Base-by-base conservation (phyloP, 192 early-diverging fungal species). In the Linnemannia schmuckeri region DNA sequence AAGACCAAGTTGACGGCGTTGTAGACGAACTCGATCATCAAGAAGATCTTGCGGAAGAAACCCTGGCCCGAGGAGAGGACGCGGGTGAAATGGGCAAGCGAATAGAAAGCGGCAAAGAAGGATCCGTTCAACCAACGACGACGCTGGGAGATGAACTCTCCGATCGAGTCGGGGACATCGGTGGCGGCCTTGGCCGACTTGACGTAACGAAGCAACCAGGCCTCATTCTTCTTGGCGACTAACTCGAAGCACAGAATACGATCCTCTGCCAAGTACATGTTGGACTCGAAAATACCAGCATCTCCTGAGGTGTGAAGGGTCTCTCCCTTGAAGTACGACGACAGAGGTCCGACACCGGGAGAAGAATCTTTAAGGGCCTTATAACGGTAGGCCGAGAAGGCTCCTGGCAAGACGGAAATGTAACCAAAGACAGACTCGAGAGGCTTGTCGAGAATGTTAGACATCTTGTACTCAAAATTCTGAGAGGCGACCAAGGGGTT, bases 391-490 rank as follows among this genome's bases (percentile, higher is more conserved):
- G 97, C 97, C 0, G 97, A 97, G 92, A 98, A 98, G 46, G 97
- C 97, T 70, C 97, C 95, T 6, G 98, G 98, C 6, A 99, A 91
- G 73, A 98, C 98, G 2, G 97, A 96, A 79, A 99, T 99, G 89
- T 97, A 97, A 46, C 98, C 98, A 92, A 97, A 98, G 35, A 97
- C 95, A 20, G 96, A 96, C 94, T 98, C 97, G 35, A 98, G 91
- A 12, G 97, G 96, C 89, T 98, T 98, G 91, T 98, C 97, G 17
- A 98, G 95, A 81, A 98, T 98, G 86, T 98, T 98, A 76, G 94
- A 96, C 92, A 98, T 98, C 89, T 98, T 98, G 95, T 98, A 98
- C 93, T 98, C 97, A 92, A 98, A 98, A 89, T 98, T 98, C 90
- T 98, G 97, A 5, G 96, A 96, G 15, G 97, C 97, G 9, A 98